These are phyloP conservation scores for Rhizophora mangle DNA, from an alignment of 345 rosid species.

Conservation along the genomic window DNA sequence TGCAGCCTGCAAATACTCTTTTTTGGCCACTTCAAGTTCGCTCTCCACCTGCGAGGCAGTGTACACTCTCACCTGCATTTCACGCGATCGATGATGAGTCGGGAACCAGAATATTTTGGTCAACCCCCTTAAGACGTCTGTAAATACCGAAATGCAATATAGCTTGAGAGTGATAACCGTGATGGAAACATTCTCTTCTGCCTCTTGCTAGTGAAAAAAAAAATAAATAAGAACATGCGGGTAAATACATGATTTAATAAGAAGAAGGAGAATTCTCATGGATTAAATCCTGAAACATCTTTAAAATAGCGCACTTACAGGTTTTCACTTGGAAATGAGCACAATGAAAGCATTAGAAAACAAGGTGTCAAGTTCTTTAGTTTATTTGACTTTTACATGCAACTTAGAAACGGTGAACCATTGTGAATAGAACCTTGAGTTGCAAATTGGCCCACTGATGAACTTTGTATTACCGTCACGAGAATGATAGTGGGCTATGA, in stretches of 20 bases:
- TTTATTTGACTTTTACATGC: background rate
- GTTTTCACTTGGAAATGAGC: background rate
- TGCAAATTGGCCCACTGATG: background rate
- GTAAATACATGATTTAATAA: too few relatives aligned
- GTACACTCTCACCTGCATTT: conserved; percentile 64
- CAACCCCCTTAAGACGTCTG: background rate
- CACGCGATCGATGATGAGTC: conserved; percentile 13
- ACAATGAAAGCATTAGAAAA: background rate
- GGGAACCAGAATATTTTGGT: conserved; percentile 5
- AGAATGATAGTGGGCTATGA: conserved; percentile 2
- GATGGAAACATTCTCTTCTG: too few relatives aligned
- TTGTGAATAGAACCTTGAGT: background rate
- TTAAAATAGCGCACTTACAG: background rate
- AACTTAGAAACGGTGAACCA: background rate
- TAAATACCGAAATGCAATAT: too few relatives aligned
- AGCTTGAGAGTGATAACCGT: too few relatives aligned
- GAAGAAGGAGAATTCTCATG: too few relatives aligned
- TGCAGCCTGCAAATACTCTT: conserved; percentile 76
- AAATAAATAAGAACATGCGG: too few relatives aligned
- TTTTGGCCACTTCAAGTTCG: conserved; percentile 65
- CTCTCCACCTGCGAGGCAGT: conserved; percentile 61
- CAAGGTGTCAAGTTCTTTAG: background rate
- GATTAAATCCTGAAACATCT: too few relatives aligned
- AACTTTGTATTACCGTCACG: background rate
- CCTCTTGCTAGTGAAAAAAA: too few relatives aligned